Base-by-base conservation (phyloP, 2,329 filamentous ascomycete genomes). In the Metarhizium anisopliae region DNA sequence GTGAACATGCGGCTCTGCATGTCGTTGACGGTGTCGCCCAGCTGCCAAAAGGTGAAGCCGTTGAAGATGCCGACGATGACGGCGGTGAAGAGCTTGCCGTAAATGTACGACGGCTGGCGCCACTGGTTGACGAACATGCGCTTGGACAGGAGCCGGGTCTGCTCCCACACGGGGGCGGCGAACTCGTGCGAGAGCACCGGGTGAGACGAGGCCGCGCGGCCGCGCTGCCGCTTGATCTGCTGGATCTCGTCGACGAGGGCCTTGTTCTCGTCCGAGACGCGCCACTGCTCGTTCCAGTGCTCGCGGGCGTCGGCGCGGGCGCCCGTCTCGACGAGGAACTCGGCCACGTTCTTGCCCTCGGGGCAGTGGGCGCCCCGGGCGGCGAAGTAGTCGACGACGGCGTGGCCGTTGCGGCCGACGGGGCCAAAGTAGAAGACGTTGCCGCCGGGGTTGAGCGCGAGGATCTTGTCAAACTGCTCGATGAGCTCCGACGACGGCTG, bases 1-100 rank as follows among this genome's bases (percentile, higher is more conserved):
- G 86, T 87, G 75, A 93, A 92, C 80, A 91, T 85, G 62, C 87
- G 81, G 70, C 89, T 84, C 66, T 91, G 86, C 78, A 91, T 84
- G 63, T 87, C 86, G 14, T 80, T 77, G 51, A 87, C 74, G 0
- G 76, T 79, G 67, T 84, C 76, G 2, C 84, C 85, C 3, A 90
- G 78, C 62, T 85, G 75, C 75, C 80, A 90, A 72, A 90, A 91
- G 4, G 87, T 90, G 71, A 90, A 90, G 25, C 86, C 86, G 70
- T 89, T 90, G 77, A 91, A 89, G 67, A 90, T 83, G 16, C 85
- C 87, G 49, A 88, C 77, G 58, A 90, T 79, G 56, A 89, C 81
- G 4, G 83, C 78, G 38, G 85, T 79, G 69, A 90, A 91, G 30
- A 93, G 72, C 66, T 90, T 90, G 57, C 85, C 84, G 68, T 90